Conservation (phyloP, 352 stramenopile species). For the Phytophthora parvispora region DNA sequence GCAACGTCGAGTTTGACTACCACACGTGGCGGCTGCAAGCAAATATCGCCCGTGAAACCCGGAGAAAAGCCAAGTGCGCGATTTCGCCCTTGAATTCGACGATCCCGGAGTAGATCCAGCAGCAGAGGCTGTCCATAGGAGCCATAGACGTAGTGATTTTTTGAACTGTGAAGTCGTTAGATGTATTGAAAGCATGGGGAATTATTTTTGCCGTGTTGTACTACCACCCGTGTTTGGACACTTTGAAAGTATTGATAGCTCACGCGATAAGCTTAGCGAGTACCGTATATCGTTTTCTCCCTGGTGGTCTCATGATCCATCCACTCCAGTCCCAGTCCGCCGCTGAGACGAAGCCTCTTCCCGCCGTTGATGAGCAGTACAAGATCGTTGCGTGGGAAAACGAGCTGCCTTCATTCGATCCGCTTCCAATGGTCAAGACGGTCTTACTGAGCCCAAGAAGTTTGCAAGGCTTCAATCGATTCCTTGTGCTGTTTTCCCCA, state of each 20-base stretch:
- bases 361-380: neutral
- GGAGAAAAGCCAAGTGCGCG: neutral
- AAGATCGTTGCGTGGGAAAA: constrained; percentile 6
- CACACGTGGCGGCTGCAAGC: constrained; percentile 23
- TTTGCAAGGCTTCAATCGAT: constrained; percentile 1
- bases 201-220: neutral
- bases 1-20: constrained; percentile 42
- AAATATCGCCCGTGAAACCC: constrained; percentile 9
- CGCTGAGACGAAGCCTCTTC: neutral
- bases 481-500: neutral
- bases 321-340: neutral
- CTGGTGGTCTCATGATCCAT: constrained; percentile 1
- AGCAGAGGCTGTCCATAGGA: neutral
- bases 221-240: neutral
- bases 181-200: neutral
- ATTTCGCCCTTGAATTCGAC: neutral
- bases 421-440: constrained; percentile 1
- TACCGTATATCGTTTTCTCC: neutral
- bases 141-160: neutral
- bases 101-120: constrained; percentile 5
- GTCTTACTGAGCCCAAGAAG: neutral
- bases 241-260: neutral
- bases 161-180: neutral
- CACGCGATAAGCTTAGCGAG: neutral
- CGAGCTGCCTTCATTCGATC: constrained; percentile 6